Evolutionary conservation across 768 basidiomycete species (phyloP), one percentile per base, ranked within the genome.

Genomic region (Leucocoprinus leucothites): DNA sequence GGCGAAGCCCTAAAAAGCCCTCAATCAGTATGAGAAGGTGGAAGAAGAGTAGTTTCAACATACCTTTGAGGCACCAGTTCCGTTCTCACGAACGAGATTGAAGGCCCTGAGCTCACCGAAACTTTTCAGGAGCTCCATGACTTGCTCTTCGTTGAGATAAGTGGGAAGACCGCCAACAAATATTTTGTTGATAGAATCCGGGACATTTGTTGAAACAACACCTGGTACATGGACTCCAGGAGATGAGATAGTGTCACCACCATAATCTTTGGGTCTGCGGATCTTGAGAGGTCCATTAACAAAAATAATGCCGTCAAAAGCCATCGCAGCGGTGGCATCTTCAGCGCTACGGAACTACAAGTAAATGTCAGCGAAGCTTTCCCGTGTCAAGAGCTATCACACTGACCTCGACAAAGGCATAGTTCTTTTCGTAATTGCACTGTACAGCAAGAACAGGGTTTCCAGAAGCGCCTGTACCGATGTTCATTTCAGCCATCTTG

Each of bases 361-460:
- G 22, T 35, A 26, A 58, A 55, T 18, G 59, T 52, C 22, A 52
- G 61, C 38, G 54, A 25, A 63, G 16, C 34, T 40, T 38, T 53
- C 31, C 28, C 21, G 53, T 3, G 36, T 21, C 25, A 46, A 44
- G 46, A 18, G 11, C 19, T 31, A n/a, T 24, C 6, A 28, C 9
- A 41, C 52, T 46, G 21, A 96, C 96, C 79, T 99, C 97, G 50
- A 98, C 90, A 67, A 98, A 99, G 1, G 97, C 97, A 67, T 98
- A 99, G 63, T 93, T 94, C 79, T 98, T 99, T 71, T 98, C 97
- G 64, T 94, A 94, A 66, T 98, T 98, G 74, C 97, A 90, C 65
- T 96, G 94, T 4, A 97, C 94, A 18, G 89, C 89, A 28, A 95
- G 80, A 28, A 98, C 93, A 9, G 96, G 92, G 59, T 94, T 93